Evolutionary conservation across 2,329 filamentous ascomycete species (phyloP).

Genomic region (Pseudocercospora crystallina): DNA sequence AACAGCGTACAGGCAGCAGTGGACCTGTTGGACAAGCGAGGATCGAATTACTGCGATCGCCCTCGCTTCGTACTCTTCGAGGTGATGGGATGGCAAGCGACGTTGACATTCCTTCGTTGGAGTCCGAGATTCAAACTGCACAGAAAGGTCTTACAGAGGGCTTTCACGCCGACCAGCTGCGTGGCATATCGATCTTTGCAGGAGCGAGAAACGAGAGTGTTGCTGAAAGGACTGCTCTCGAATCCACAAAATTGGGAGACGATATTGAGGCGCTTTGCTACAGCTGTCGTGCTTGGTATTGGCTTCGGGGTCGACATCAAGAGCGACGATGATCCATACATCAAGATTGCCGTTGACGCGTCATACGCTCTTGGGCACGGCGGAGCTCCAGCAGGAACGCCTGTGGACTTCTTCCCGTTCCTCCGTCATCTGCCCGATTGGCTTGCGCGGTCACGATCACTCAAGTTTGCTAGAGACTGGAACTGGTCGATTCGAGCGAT

Average conservation of each 20-base stretch:
- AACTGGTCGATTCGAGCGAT: constrained; percentile 33
- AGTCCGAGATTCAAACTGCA: constrained; percentile 39
- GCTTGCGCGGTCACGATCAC: constrained; percentile 27
- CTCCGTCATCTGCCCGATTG: constrained; percentile 45
- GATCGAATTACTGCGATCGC: constrained; percentile 40
- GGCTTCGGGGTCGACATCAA: constrained; percentile 49
- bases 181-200: constrained; percentile 45
- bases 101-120: constrained; percentile 46
- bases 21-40: constrained; percentile 41
- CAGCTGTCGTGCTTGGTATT: constrained; percentile 45
- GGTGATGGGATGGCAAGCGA: constrained; percentile 48
- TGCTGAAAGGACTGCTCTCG: constrained; percentile 42
- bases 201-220: constrained; percentile 45
- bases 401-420: constrained; percentile 52
- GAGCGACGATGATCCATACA: constrained; percentile 43
- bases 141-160: constrained; percentile 47
- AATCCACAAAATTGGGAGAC: constrained; percentile 41
- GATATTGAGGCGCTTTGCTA: constrained; percentile 40
- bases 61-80: constrained; percentile 30
- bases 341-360: constrained; percentile 43
- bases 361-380: constrained; percentile 45
- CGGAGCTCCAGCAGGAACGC: constrained; percentile 44
- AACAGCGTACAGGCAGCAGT: constrained; percentile 39
- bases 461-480: constrained; percentile 37
- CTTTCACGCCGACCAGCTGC: constrained; percentile 45